A percentile compares a stretch with the other conserved stretches of the same genome.
These are phyloP conservation scores for Marchantia paleacea DNA, from an alignment of 225 moss, liverwort and hornwort species.

Conservation along the genomic window DNA sequence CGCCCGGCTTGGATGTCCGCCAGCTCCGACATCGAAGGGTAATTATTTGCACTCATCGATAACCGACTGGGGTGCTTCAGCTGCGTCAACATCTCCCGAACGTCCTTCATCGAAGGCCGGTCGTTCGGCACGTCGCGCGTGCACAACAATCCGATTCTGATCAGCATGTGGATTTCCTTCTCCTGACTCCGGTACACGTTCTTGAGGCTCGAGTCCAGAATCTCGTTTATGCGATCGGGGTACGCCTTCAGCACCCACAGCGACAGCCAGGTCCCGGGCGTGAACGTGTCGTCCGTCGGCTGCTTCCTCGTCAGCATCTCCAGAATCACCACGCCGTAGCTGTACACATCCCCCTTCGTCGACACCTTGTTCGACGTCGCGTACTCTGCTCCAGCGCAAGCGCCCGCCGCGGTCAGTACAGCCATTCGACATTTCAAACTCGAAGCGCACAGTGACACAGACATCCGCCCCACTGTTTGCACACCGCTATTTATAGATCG, in stretches of 20 bases:
- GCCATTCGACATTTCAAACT: too few species aligned
- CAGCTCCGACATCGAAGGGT: slow-evolving; percentile 19
- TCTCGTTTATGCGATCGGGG: slow-evolving; percentile 11
- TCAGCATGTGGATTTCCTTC: slow-evolving; percentile 24
- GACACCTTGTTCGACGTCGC: slow-evolving; percentile 36
- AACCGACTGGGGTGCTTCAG: slow-evolving; percentile 1
- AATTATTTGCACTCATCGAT: not conserved
- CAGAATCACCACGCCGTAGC: slow-evolving; percentile 37
- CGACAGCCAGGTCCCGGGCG: slow-evolving; percentile 18
- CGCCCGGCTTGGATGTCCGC: slow-evolving; percentile 1
- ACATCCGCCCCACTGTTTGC: too few species aligned
- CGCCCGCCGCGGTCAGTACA: too few species aligned
- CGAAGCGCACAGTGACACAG: too few species aligned
- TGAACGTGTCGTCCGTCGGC: slow-evolving; percentile 33
- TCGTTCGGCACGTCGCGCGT: slow-evolving; percentile 27
- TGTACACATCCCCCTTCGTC: slow-evolving; percentile 43
- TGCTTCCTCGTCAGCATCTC: slow-evolving; percentile 26
- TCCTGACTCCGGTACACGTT: slow-evolving; percentile 9
- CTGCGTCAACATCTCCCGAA: slow-evolving; percentile 27
- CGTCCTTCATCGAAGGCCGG: slow-evolving; percentile 31
- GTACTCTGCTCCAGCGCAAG: slow-evolving; percentile 21
- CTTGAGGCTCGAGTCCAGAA: slow-evolving; percentile 28
- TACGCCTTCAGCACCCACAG: slow-evolving; percentile 29
- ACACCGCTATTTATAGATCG: too few species aligned
- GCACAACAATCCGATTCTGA: slow-evolving; percentile 32